These are phyloP conservation scores for Haemoproteus tartakovskyi DNA, from an alignment of 169 alveolate genomes.

Conservation along the genomic window DNA sequence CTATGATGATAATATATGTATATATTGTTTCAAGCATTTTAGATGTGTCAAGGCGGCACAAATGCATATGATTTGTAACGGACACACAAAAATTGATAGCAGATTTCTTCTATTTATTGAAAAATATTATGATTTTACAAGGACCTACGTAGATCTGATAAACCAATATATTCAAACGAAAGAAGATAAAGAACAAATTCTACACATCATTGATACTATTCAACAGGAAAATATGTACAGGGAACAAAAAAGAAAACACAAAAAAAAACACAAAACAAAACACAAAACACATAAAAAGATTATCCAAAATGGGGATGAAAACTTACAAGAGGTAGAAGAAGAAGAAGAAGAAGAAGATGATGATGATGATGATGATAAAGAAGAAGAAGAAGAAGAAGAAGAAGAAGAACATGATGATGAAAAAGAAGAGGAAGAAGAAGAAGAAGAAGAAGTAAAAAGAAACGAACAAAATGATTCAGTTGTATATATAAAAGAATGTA, in stretches of 20 bases:
- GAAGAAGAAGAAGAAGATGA: no score
- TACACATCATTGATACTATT: no score
- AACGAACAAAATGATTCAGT: background rate
- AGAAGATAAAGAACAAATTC: constrained; percentile 38
- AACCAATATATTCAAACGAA: constrained; percentile 44
- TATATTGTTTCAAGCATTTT: constrained; percentile 59
- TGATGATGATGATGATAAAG: background rate
- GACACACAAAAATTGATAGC: constrained; percentile 56
- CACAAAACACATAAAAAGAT: background rate
- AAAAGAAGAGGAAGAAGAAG: background rate
- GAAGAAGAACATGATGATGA: background rate
- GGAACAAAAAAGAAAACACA: no score
- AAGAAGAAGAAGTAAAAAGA: background rate
- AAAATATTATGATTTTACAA: constrained; percentile 65
- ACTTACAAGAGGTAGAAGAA: background rate
- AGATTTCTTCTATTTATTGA: constrained; percentile 37
- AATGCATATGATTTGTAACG: constrained; percentile 58
- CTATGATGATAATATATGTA: constrained; percentile 73
- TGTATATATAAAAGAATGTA: background rate
- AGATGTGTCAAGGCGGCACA: constrained; percentile 51
- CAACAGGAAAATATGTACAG: no score
- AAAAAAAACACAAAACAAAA: no score
- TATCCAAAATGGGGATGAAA: background rate
- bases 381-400: background rate
- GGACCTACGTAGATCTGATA: constrained; percentile 54